These are phyloP conservation scores for Fusarium piperis DNA, from an alignment of 2,329 filamentous ascomycete species.

Conservation along the genomic window DNA sequence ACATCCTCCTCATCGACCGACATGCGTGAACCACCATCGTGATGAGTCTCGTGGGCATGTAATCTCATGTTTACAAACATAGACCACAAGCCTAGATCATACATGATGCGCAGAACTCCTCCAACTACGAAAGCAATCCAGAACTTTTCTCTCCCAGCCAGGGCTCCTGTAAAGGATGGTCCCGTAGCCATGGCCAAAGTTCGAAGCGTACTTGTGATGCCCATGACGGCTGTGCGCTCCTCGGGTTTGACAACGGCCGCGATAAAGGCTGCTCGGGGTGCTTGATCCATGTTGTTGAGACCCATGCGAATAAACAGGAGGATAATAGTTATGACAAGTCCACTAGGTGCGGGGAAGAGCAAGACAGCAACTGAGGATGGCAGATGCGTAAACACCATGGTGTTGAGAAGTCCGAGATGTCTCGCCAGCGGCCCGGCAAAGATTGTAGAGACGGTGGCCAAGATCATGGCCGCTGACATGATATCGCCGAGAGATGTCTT, in stretches of 20 bases:
- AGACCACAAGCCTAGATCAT: constrained; percentile 67
- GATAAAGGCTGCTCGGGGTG: constrained; percentile 72
- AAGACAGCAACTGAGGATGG: constrained; percentile 70
- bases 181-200: constrained; percentile 67
- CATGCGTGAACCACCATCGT: neutral
- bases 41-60: constrained; percentile 52
- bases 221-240: constrained; percentile 76
- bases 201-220: constrained; percentile 69
- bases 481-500: constrained; percentile 70
- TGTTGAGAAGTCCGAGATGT: constrained; percentile 69
- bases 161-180: constrained; percentile 63
- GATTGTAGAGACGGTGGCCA: constrained; percentile 62
- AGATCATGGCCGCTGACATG: constrained; percentile 62
- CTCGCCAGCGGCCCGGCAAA: constrained; percentile 68
- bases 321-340: constrained; percentile 60
- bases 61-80: constrained; percentile 69
- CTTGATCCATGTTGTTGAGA: constrained; percentile 76
- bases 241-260: constrained; percentile 71
- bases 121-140: constrained; percentile 71
- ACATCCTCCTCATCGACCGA: constrained; percentile 26
- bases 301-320: constrained; percentile 69
- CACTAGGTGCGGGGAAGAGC: constrained; percentile 65
- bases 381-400: constrained; percentile 71
- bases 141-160: constrained; percentile 63
- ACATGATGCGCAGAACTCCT: constrained; percentile 62